Evolutionary conservation across 2,329 filamentous ascomycete species (phyloP), one percentile per base, ranked within the genome.

Genomic region (Clathrospora elynae): DNA sequence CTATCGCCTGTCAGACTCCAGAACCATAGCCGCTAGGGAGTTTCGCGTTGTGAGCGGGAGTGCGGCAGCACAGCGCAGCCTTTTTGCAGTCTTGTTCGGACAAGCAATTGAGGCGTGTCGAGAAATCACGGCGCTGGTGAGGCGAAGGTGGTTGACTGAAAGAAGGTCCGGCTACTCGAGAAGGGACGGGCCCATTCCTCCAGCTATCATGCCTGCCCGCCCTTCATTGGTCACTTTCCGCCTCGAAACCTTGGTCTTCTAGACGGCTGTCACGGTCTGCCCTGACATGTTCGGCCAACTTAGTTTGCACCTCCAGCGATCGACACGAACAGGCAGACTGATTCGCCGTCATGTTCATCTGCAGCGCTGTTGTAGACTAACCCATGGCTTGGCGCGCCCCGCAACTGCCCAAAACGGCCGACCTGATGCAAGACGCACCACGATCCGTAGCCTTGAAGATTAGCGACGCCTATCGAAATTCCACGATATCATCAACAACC

Each of bases 391-490:
- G 48, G 43, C 47, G 22, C 14, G 40, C 51, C 49, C 54, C 56
- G 42, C 56, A 35, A 42, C 41, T 22, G 28, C 55, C 55, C 50
- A 48, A 57, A 56, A 16, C 37, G 40, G 56, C 41, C 30, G n/a
- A 10, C 16, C 16, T 17, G 29, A 16, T 17, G 29, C n/a, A 18
- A 32, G 14, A 18, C 29, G 9, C 11, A 35, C 20, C 13, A 26
- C 6, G 17, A 13, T 23, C 20, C 20, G 20, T 6, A 23, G 10
- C 20, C 20, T 23, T n/a, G n/a, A n/a, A n/a, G n/a, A n/a, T n/a
- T n/a, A n/a, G n/a, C n/a, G n/a, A n/a, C n/a, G n/a, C n/a, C n/a
- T n/a, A n/a, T n/a, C n/a, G n/a, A n/a, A n/a, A n/a, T n/a, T n/a
- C n/a, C 30, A 32, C 18, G 14, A 35, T 8, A 35, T 31, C 33